A percentile compares a stretch with the other conserved stretches of the same genome.
These are phyloP conservation scores for Periconia sp. DNA, from an alignment of 2,329 filamentous ascomycete genomes.

Conservation along the genomic window DNA sequence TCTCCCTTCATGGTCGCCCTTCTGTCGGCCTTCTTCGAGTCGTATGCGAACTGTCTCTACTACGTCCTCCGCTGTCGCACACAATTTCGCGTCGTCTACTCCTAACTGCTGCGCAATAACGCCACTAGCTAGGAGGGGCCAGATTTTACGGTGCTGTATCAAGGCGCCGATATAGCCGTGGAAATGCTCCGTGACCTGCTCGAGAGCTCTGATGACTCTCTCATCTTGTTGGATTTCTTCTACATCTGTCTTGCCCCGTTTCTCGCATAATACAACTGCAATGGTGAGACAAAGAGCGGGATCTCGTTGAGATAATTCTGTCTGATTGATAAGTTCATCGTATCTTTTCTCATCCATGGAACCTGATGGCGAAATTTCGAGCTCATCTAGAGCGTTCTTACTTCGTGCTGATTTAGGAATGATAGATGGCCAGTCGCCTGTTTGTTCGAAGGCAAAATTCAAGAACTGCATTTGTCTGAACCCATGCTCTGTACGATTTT, in stretches of 20 bases:
- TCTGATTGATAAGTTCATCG: slow-evolving; percentile 3
- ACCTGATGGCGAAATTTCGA: slow-evolving; percentile 3
- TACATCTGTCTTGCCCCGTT: slow-evolving; percentile 5
- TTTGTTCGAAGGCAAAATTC: slow-evolving; percentile 8
- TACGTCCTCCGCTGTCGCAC: slow-evolving; percentile 9
- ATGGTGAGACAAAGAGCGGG: slow-evolving; percentile 5
- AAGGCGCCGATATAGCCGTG: not conserved
- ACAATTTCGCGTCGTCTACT: slow-evolving; percentile 3
- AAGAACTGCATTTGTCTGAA: slow-evolving; percentile 2
- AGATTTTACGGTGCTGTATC: slow-evolving; percentile 5
- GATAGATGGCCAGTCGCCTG: slow-evolving; percentile 5
- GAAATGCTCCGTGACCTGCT: slow-evolving; percentile 4
- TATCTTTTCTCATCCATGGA: slow-evolving; percentile 5
- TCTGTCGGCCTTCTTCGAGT: slow-evolving; percentile 5
- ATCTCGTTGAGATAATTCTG: slow-evolving; percentile 1
- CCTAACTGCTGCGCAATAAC: slow-evolving; percentile 4
- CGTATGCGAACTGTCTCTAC: slow-evolving; percentile 4
- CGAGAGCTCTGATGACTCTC: slow-evolving; percentile 4
- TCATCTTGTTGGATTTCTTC: slow-evolving; percentile 6
- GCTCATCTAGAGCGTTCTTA: slow-evolving; percentile 4
- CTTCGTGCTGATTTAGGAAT: slow-evolving; percentile 5
- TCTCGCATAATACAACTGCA: slow-evolving; percentile 5
- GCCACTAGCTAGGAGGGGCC: slow-evolving; percentile 6
- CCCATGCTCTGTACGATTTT: slow-evolving; percentile 3
- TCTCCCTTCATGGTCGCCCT: slow-evolving; percentile 2